Base-by-base conservation (phyloP, 2,329 filamentous ascomycete genomes). In the Penicillium sp. region DNA sequence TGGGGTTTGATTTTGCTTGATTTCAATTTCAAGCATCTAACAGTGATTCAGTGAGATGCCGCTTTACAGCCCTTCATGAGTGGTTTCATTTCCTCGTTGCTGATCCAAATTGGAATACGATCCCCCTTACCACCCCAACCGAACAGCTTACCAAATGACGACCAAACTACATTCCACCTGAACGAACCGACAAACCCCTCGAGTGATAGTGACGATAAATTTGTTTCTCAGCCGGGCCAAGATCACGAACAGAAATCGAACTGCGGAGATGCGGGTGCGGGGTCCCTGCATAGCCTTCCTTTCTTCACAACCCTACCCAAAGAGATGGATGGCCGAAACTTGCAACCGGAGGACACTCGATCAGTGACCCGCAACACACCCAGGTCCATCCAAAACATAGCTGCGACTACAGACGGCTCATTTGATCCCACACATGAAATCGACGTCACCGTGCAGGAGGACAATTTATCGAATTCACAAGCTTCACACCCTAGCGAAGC, bases 21-120 rank as follows among this genome's bases (percentile, higher is more conserved):
- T 21, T 25, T 41, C 43, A 36, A 53, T 21, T 25, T 36, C 43
- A 36, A 53, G 54, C 43, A 57, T 53, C 43, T 21, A 29, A 49
- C 19, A 25, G 49, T 46, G n/a, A 56, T 52, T 59, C 51, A 61
- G 64, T 67, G 60, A 59, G 46, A 62, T 60, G 53, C 31, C 11
- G 59, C 49, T 38, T 55, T 60, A 33, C 51, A 60, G 63, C 63
- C 65, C 66, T 71, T 66, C 71, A 80, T 80, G 77, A 79, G 72
- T 68, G 72, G 73, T 64, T 75, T 76, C 49, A 70, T 79, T 50
- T 70, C 70, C 31, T 77, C 77, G 40, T 72, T 76, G 56, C 65
- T 79, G 47, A 73, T 76, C 58, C 76, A 78, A 64, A 72, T 75
- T 48, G 73, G 76, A 61, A 65, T 78, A 60, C 75, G 75, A 61